Evolutionary conservation across 1,139 yeast species (phyloP).

Genomic region (Debaryomycetaceae sp.): DNA sequence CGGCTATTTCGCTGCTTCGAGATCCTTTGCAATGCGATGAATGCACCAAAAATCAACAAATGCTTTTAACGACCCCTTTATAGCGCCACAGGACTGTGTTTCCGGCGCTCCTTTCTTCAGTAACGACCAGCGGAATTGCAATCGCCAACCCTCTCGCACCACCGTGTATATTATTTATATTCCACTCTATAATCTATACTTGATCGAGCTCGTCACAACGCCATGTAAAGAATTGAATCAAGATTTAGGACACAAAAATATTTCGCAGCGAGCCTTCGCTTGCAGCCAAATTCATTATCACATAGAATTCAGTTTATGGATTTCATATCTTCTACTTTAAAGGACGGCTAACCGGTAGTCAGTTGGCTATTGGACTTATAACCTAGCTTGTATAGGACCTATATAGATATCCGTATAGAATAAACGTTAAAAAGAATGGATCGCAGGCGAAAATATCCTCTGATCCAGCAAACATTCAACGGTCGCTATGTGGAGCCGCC

Average conservation of each 20-base stretch:
- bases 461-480: neutral
- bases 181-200: too few species aligned
- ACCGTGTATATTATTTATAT: neutral
- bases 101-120: neutral
- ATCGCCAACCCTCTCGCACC: neutral
- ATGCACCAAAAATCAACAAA: too few species aligned
- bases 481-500: constrained; percentile 1
- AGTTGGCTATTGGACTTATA: neutral
- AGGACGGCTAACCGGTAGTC: neutral
- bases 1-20: too few species aligned
- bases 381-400: neutral
- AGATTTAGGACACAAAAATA: neutral
- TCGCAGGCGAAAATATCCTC: neutral
- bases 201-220: neutral
- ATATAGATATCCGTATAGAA: neutral
- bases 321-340: neutral
- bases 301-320: neutral
- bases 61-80: neutral
- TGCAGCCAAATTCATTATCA: neutral
- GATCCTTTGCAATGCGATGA: too few species aligned
- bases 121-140: neutral
- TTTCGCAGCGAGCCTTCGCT: neutral
- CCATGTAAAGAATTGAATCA: neutral
- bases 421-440: neutral
- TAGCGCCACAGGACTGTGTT: neutral